Conservation (phyloP, 2,329 filamentous ascomycete genomes). For the Xylariaceae sp. region DNA sequence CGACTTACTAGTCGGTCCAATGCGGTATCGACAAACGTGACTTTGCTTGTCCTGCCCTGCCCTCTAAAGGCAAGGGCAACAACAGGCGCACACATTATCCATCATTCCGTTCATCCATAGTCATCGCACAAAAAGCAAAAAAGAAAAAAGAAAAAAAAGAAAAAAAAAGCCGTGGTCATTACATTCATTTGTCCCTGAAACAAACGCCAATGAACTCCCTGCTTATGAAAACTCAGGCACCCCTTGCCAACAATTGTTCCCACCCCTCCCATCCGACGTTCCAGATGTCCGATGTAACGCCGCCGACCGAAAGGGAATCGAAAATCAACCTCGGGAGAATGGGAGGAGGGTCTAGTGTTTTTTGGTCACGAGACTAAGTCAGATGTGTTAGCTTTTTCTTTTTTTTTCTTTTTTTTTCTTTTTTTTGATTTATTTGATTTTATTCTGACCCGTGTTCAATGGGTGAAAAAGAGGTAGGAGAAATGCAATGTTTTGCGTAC, state of each 20-base stretch:
- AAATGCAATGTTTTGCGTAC: background rate
- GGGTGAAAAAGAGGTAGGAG: background rate
- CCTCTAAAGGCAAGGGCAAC: too few relatives aligned
- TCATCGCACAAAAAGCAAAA: too few relatives aligned
- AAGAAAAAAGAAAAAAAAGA: too few relatives aligned
- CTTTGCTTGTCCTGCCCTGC: background rate
- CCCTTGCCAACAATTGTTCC: background rate
- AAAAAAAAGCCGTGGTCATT: background rate
- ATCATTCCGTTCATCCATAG: too few relatives aligned
- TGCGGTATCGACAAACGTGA: conserved; percentile 13
- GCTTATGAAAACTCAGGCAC: background rate
- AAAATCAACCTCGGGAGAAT: too few relatives aligned
- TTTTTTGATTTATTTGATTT: too few relatives aligned
- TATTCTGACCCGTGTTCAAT: too few relatives aligned
- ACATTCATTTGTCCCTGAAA: background rate
- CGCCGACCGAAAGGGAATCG: background rate
- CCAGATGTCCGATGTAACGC: background rate
- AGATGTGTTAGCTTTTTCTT: background rate
- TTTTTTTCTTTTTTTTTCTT: background rate
- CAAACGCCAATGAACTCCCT: background rate
- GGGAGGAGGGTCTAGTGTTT: background rate
- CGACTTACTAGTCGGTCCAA: conserved; percentile 43
- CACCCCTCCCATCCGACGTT: too few relatives aligned
- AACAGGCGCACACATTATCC: too few relatives aligned
- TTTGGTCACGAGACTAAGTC: conserved; percentile 2